A percentile compares a stretch with the other conserved stretches of the same genome.
Conservation (phyloP, 371 early-diverging fungal species). For the Rhizopus microsporus region DNA sequence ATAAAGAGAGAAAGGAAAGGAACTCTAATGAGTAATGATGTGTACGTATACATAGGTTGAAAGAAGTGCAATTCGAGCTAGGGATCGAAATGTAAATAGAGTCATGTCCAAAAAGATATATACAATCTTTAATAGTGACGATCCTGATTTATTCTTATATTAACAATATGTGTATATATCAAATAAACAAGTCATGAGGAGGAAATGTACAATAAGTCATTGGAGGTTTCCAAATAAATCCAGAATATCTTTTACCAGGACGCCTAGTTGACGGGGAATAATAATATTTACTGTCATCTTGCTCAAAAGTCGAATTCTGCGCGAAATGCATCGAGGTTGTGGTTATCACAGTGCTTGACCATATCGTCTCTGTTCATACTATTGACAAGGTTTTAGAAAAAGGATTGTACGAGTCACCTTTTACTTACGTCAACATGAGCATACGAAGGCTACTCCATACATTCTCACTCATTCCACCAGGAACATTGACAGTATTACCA, state of each 20-base stretch:
- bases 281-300: not conserved
- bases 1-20: not conserved
- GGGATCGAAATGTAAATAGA: slow-evolving; percentile 44
- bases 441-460: slow-evolving; percentile 84
- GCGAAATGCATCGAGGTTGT: slow-evolving; percentile 72
- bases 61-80: slow-evolving; percentile 28
- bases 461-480: slow-evolving; percentile 64
- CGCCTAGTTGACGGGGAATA: not conserved
- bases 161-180: slow-evolving; percentile 1
- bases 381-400: slow-evolving; percentile 6
- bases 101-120: slow-evolving; percentile 58
- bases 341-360: slow-evolving; percentile 66
- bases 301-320: slow-evolving; percentile 76
- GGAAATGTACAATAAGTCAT: slow-evolving; percentile 21
- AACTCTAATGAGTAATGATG: not conserved
- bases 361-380: slow-evolving; percentile 69
- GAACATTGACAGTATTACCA: slow-evolving; percentile 23
- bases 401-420: not conserved
- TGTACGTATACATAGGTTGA: slow-evolving; percentile 23
- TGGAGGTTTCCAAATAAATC: slow-evolving; percentile 23
- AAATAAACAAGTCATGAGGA: slow-evolving; percentile 19
- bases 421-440: slow-evolving; percentile 64
- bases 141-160: slow-evolving; percentile 44
- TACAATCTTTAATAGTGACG: slow-evolving; percentile 53
- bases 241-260: not conserved